These are phyloP conservation scores for Fistulifera solaris DNA, from an alignment of 108 stramenopile genomes.

Conservation along the genomic window DNA sequence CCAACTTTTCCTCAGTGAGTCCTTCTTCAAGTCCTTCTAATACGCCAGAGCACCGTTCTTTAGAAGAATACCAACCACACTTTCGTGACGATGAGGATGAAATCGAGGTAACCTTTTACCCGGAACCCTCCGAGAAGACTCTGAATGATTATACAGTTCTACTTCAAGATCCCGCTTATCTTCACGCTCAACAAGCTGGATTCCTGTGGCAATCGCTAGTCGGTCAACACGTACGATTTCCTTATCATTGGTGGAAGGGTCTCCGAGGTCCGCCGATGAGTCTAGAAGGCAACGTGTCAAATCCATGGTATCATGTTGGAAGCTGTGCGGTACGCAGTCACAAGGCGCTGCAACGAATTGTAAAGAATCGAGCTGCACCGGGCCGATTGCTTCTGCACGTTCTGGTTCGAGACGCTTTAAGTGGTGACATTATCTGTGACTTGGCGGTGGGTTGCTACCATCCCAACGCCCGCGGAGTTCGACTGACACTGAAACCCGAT, in stretches of 20 bases:
- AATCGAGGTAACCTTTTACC: no score
- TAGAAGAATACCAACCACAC: no score
- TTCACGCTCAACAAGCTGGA: constrained; percentile 57
- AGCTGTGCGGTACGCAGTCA: constrained; percentile 53
- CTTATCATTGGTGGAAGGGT: constrained; percentile 52
- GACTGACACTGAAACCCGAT: constrained; percentile 21
- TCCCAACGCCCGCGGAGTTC: constrained; percentile 66
- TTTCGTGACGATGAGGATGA: no score
- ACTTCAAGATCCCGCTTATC: constrained; percentile 23
- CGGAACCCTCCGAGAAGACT: no score
- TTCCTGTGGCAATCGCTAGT: constrained; percentile 67
- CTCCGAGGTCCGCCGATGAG: constrained; percentile 12
- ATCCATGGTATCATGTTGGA: constrained; percentile 49
- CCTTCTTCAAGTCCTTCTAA: no score
- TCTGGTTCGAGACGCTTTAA: constrained; percentile 43
- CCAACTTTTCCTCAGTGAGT: no score
- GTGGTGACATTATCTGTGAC: constrained; percentile 34
- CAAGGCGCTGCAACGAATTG: constrained; percentile 36
- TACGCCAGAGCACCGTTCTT: no score
- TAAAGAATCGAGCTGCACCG: constrained; percentile 35
- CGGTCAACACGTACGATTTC: constrained; percentile 71
- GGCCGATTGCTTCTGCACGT: constrained; percentile 66
- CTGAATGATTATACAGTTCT: neutral
- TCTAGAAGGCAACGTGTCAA: neutral
- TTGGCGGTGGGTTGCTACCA: constrained; percentile 69